Evolutionary conservation across 495 filamentous ascomycete species (phyloP).

Genomic region (Bacidia gigantensis): DNA sequence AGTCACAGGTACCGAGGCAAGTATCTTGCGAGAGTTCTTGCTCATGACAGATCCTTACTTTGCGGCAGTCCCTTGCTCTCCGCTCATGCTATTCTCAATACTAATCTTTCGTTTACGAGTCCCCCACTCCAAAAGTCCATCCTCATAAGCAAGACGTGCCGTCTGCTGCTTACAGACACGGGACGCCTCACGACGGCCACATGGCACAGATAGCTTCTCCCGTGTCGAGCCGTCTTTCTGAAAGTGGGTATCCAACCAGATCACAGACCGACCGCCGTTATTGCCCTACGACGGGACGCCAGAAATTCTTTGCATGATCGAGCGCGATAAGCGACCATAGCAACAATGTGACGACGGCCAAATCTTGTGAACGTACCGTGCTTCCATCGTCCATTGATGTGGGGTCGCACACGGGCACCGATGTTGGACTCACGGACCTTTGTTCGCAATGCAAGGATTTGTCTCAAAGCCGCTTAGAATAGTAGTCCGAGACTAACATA

Average conservation of each 20-base stretch:
- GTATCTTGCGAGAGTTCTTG: neutral
- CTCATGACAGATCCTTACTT: neutral
- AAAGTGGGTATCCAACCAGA: neutral
- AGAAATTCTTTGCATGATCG: slow-evolving; percentile 1
- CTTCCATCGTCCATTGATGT: too few relatives aligned
- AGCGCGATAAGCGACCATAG: slow-evolving; percentile 1
- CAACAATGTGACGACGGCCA: neutral
- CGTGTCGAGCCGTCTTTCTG: neutral
- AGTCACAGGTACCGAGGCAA: neutral
- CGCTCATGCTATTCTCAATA: too few relatives aligned
- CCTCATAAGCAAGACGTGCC: neutral
- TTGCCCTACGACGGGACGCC: neutral
- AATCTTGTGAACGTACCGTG: neutral
- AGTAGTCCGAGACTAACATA: neutral
- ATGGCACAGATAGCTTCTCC: slow-evolving; percentile 1
- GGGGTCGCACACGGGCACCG: too few relatives aligned
- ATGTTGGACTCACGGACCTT: too few relatives aligned
- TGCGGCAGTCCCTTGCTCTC: neutral
- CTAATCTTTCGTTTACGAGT: too few relatives aligned
- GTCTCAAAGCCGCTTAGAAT: neutral
- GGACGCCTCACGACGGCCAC: neutral
- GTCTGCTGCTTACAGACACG: neutral
- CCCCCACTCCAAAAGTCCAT: too few relatives aligned
- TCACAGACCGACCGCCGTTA: neutral
- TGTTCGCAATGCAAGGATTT: neutral